Conservation (phyloP, 495 filamentous ascomycete genomes). For the Lepidopterella palustris region DNA sequence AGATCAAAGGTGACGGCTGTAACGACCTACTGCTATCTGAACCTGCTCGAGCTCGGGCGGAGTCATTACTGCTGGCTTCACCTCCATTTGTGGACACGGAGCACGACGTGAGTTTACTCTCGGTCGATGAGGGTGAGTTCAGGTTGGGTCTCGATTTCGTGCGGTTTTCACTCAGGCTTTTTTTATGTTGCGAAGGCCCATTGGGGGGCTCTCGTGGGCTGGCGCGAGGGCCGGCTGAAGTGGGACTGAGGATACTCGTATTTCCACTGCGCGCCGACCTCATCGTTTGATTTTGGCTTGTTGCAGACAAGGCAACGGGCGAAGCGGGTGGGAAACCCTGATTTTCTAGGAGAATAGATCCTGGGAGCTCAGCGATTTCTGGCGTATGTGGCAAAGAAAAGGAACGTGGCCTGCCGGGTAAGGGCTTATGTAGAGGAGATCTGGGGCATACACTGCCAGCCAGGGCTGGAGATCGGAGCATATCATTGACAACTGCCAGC, state of each 20-base stretch:
- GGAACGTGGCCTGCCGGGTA: constrained; percentile 33
- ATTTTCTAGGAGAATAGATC: constrained; percentile 33
- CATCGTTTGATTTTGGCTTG: constrained; percentile 13
- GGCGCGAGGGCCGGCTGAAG: constrained; percentile 11
- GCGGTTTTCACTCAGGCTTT: constrained; percentile 22
- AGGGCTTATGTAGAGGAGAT: constrained; percentile 26
- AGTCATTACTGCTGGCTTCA: constrained; percentile 16
- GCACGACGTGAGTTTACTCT: constrained; percentile 27
- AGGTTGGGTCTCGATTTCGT: constrained; percentile 23
- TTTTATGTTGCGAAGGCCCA: constrained; percentile 20
- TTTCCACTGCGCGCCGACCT: constrained; percentile 26
- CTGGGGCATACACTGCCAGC: constrained; percentile 24
- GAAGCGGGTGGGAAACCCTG: constrained; percentile 20
- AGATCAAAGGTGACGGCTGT: constrained; percentile 24
- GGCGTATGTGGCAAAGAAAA: constrained; percentile 33
- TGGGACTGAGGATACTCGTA: constrained; percentile 18
- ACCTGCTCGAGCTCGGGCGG: constrained; percentile 15
- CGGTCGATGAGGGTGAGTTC: constrained; percentile 21
- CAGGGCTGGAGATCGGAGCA: constrained; percentile 34
- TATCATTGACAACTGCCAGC: constrained; percentile 36
- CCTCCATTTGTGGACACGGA: constrained; percentile 25
- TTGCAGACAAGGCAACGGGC: constrained; percentile 19
- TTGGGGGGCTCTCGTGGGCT: constrained; percentile 10
- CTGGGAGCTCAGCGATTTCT: constrained; percentile 33
- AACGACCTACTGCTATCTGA: constrained; percentile 11